Conservation (phyloP, 148 eudicot species). For the Rhododendron vialii region DNA sequence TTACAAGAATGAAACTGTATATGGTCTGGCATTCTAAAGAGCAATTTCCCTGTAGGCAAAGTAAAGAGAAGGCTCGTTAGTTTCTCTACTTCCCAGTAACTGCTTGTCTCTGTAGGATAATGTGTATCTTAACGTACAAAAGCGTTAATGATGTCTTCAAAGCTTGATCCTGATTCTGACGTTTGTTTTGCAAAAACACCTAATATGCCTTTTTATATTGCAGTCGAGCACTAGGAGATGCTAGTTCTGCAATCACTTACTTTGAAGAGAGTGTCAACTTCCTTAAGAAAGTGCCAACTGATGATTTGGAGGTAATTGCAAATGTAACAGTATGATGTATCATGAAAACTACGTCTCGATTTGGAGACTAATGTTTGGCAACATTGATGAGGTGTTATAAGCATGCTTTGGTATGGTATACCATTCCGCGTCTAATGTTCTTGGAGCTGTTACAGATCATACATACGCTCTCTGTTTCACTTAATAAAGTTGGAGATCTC, state of each 20-base stretch:
- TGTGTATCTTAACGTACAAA: background rate
- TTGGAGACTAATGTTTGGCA: background rate
- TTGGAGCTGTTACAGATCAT: slow-evolving; percentile 53
- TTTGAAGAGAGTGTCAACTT: slow-evolving; percentile 85
- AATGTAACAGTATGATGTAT: background rate
- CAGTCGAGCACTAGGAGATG: slow-evolving; percentile 91
- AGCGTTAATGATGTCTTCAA: background rate
- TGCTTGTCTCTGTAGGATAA: background rate
- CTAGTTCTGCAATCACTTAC: slow-evolving; percentile 68
- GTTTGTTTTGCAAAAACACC: background rate
- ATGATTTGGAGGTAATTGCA: slow-evolving; percentile 66
- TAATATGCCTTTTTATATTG: slow-evolving; percentile 20
- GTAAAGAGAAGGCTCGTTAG: background rate
- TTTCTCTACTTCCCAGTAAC: background rate
- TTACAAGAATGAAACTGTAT: background rate
- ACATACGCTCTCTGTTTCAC: slow-evolving; percentile 91
- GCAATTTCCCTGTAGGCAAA: background rate
- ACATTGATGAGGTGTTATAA: background rate
- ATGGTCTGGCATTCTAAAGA: background rate
- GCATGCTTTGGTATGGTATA: slow-evolving; percentile 1
- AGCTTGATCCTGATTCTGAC: background rate
- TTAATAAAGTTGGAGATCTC: slow-evolving; percentile 92
- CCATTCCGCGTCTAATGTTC: slow-evolving; percentile 1
- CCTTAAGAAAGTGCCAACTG: slow-evolving; percentile 57
- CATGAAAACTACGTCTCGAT: background rate